phyloP scores from a whole-genome alignment of 1,139 yeast genomes.

The Meyerozyma guilliermondii region DNA sequence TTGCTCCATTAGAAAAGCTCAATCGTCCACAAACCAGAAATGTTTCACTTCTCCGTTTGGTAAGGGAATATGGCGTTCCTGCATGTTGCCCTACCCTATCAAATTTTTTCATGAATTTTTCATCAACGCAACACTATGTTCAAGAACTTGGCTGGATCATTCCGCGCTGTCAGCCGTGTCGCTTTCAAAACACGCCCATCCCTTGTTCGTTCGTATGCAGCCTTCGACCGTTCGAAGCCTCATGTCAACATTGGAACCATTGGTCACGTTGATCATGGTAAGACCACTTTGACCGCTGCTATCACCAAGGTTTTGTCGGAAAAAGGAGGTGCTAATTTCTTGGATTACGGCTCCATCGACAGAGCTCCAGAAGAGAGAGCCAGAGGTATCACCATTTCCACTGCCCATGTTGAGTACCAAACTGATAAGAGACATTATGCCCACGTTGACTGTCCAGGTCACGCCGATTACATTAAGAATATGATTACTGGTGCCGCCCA shows the following conservation, averaged over 20 bases:
- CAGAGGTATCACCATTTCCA: conserved; percentile 97
- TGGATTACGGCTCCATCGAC: conserved; percentile 91
- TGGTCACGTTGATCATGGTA: conserved; percentile 96
- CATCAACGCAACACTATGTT: conserved; percentile 12
- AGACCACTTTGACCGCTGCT: conserved; percentile 97
- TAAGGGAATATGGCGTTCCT: neutral
- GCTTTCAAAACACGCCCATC: conserved; percentile 20
- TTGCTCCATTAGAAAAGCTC: neutral
- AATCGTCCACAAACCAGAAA: no score
- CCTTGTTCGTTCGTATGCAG: conserved; percentile 50
- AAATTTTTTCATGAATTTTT: conserved; percentile 3
- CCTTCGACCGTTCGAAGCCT: conserved; percentile 89
- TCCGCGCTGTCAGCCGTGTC: conserved; percentile 16
- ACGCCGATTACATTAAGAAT: conserved; percentile 97
- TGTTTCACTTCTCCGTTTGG: no score
- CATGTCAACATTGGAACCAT: conserved; percentile 95
- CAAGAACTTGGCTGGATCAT: conserved; percentile 15
- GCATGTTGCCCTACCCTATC: neutral
- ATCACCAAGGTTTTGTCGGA: conserved; percentile 90
- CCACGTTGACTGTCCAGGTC: conserved; percentile 68
- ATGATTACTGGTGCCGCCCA: conserved; percentile 99
- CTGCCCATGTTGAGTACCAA: conserved; percentile 97
- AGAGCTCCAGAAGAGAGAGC: conserved; percentile 99
- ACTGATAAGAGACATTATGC: conserved; percentile 88
- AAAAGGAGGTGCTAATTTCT: conserved; percentile 87